A percentile compares a stretch with the other conserved stretches of the same genome.
phyloP scores from a whole-genome alignment of 2,329 filamentous ascomycete species.

The Pseudogymnoascus sp. region DNA sequence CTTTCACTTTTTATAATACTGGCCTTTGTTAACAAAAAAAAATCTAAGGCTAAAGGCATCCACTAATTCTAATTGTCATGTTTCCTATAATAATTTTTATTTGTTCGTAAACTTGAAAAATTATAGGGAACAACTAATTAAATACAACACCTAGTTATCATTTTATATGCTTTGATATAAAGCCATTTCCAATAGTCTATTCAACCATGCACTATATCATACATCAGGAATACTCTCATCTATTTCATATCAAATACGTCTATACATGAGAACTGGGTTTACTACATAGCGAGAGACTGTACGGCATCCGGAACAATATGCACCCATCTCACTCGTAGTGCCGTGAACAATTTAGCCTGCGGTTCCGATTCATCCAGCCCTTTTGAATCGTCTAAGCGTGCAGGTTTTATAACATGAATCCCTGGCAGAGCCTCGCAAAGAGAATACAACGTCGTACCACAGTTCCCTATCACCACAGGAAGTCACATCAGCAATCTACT shows the following conservation, averaged over 20 bases:
- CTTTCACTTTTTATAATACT: no score
- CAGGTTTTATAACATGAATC: slow-evolving; percentile 20
- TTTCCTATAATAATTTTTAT: neutral
- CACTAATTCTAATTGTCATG: neutral
- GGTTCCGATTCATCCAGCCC: slow-evolving; percentile 19
- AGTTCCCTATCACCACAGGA: slow-evolving; percentile 27
- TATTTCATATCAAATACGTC: neutral
- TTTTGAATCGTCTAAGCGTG: slow-evolving; percentile 20
- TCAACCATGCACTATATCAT: neutral
- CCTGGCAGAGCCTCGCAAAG: slow-evolving; percentile 18
- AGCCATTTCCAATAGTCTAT: neutral
- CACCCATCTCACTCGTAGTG: slow-evolving; percentile 16
- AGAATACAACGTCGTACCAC: slow-evolving; percentile 41
- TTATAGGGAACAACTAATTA: neutral
- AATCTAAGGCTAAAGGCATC: neutral
- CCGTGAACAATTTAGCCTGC: slow-evolving; percentile 19
- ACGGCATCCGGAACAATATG: slow-evolving; percentile 16
- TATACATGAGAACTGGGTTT: neutral
- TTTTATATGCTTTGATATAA: neutral
- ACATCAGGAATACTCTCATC: no score
- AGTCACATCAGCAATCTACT: neutral
- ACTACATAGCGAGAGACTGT: slow-evolving; percentile 18
- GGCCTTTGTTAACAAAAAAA: no score
- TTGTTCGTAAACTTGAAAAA: neutral
- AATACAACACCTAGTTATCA: neutral